These are phyloP conservation scores for Raddia distichophylla DNA, from an alignment of 176 grass and related monocot species.

Conservation along the genomic window DNA sequence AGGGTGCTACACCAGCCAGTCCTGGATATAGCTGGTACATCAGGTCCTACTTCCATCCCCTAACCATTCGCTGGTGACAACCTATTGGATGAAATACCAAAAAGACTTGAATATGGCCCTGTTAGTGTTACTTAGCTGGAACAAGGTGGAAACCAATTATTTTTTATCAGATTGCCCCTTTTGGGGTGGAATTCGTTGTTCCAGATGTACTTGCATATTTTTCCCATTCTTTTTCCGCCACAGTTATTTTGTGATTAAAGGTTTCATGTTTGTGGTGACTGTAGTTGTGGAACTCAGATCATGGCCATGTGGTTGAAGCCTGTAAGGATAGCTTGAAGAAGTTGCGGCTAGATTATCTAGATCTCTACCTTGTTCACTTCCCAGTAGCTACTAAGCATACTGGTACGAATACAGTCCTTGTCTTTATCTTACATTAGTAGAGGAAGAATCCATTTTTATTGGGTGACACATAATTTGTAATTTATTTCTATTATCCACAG, in stretches of 20 bases:
- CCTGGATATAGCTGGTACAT: not conserved
- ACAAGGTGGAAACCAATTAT: not conserved
- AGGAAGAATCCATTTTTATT: not conserved
- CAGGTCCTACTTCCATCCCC: not conserved
- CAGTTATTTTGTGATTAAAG: not conserved
- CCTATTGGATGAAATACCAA: not conserved
- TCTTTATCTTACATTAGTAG: conserved; percentile 15
- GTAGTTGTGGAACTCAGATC: conserved; percentile 88
- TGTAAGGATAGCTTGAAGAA: conserved; percentile 88
- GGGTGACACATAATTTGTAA: not conserved
- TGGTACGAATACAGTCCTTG: conserved; percentile 35
- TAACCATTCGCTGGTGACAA: not conserved
- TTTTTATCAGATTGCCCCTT: not conserved
- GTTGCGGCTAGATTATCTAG: conserved; percentile 71
- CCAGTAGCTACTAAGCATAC: conserved; percentile 79
- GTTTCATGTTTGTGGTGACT: not conserved
- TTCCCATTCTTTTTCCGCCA: not conserved
- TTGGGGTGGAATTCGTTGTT: not conserved
- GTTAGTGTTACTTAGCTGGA: not conserved
- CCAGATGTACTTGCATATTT: not conserved
- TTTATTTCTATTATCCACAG: conserved; percentile 36
- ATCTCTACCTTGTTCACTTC: conserved; percentile 87
- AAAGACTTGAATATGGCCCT: not conserved
- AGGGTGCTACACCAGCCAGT: not conserved
- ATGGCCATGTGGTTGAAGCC: conserved; percentile 77